Base-by-base conservation (phyloP, 2,329 filamentous ascomycete species). In the Golovinomyces cichoracearum region DNA sequence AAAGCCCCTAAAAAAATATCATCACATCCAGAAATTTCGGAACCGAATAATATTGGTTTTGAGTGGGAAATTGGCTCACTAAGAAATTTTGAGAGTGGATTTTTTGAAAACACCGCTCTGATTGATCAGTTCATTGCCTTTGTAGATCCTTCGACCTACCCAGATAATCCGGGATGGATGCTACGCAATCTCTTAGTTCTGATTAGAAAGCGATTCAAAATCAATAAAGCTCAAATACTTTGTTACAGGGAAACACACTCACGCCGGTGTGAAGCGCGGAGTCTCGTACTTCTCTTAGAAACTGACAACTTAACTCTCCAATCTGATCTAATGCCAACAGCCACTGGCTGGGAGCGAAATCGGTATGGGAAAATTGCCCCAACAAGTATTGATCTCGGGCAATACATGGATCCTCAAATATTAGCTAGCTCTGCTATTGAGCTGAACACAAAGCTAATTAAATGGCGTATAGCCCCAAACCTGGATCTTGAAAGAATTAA, bases 371-470 rank as follows among this genome's bases (percentile, higher is more conserved):
- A 92, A 60, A 68, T 95, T 17, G 74, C 75, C 17, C 77, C 82
- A 15, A 78, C 82, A 54, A 72, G 80, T 17, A 83, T 84, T 13
- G 84, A 92, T 57, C 69, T 98, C 7, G 80, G 81, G 19, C 84
- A 90, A 57, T 93, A 93, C 57, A 88, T 98, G 80, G 86, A 98
- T 59, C 88, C 90, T 5, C 68, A 72, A 29, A 78, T 78, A 58
- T 68, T 95, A 17, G 90, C 90, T 21, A 86, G 95, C 60, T 85
- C 93, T 61, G 85, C 86, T 0, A 88, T 95, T 9, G 90, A 98
- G 59, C 71, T 98, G 50, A 98, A 98, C 59, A 69, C 95, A 51
- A 95, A 95, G 64, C 71, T 98, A 50, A 98, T 98, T 78, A 98
- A 94, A 65, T 98, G 90, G 90, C 78, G 90, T 35, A 84, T 98